These are phyloP conservation scores for Ceratocystis variospora DNA, from an alignment of 2,329 filamentous ascomycete species.

Conservation along the genomic window DNA sequence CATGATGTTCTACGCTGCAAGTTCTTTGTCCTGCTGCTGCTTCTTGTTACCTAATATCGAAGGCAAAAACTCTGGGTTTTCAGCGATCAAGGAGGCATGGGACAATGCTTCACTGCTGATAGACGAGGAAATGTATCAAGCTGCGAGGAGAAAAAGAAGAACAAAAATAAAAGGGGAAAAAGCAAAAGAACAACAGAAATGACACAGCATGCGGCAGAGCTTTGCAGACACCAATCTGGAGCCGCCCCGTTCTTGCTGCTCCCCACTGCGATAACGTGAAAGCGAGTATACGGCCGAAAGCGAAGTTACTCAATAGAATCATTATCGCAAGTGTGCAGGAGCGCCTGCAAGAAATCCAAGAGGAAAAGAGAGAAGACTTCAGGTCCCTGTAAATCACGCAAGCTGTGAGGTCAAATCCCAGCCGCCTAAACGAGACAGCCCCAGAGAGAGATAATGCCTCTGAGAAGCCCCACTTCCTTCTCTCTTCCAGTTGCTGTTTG, in stretches of 20 bases:
- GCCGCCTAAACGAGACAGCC: neutral
- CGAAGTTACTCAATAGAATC: neutral
- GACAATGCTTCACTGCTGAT: no score
- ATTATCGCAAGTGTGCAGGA: neutral
- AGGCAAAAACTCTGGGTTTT: neutral
- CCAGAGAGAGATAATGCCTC: neutral
- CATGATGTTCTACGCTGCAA: neutral
- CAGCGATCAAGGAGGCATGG: no score
- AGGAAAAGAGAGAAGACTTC: no score
- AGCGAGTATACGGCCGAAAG: no score
- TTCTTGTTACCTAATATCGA: neutral
- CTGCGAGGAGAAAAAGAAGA: neutral
- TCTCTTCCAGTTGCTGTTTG: neutral
- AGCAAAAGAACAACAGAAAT: neutral
- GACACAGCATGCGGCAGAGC: no score
- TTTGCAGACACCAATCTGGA: no score
- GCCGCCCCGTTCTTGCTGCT: no score
- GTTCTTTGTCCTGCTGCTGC: neutral
- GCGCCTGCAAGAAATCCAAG: neutral
- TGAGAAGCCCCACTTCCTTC: neutral
- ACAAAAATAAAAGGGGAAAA: neutral
- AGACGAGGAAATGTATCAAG: neutral
- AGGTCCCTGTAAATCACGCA: conserved; percentile 4
- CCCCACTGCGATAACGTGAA: no score
- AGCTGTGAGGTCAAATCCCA: neutral